phyloP scores from a whole-genome alignment of 2,329 filamentous ascomycete genomes.

The Fusarium mexicanum region DNA sequence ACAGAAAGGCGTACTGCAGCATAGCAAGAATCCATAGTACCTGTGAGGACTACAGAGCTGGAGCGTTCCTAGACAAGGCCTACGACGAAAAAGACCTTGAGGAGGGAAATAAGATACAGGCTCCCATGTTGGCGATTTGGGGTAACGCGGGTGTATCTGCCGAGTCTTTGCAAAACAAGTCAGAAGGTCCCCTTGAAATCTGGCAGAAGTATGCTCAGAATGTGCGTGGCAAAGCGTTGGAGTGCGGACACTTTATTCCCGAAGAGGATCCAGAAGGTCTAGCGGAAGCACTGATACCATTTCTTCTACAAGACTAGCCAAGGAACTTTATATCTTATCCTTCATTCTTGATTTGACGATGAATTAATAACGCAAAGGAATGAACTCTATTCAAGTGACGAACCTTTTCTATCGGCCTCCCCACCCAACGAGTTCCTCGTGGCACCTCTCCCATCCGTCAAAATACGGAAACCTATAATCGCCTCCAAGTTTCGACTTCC shows the following conservation, averaged over 20 bases:
- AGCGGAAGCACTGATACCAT: not conserved
- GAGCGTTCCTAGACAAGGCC: not conserved
- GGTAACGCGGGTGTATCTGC: not conserved
- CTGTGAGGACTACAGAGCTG: not conserved
- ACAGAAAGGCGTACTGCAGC: not conserved
- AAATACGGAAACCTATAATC: conserved; percentile 5
- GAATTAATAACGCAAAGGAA: too few species aligned
- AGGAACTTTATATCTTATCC: too few species aligned
- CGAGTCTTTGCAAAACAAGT: not conserved
- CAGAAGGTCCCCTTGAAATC: not conserved
- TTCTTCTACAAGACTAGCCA: not conserved
- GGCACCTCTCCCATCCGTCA: conserved; percentile 10
- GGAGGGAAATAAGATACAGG: not conserved
- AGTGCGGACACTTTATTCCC: not conserved
- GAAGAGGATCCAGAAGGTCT: not conserved
- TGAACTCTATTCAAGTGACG: too few species aligned
- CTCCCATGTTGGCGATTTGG: not conserved
- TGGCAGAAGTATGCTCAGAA: not conserved
- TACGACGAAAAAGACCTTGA: rapidly evolving
- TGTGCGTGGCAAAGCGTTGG: not conserved
- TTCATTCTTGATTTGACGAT: too few species aligned
- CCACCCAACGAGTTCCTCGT: not conserved
- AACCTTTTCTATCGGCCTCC: not conserved
- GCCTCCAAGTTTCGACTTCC: not conserved
- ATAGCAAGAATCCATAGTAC: not conserved